A percentile compares a stretch with the other conserved stretches of the same genome.
Evolutionary conservation across 2,329 filamentous ascomycete species (phyloP).

Genomic region (Cladophialophora bantiana): DNA sequence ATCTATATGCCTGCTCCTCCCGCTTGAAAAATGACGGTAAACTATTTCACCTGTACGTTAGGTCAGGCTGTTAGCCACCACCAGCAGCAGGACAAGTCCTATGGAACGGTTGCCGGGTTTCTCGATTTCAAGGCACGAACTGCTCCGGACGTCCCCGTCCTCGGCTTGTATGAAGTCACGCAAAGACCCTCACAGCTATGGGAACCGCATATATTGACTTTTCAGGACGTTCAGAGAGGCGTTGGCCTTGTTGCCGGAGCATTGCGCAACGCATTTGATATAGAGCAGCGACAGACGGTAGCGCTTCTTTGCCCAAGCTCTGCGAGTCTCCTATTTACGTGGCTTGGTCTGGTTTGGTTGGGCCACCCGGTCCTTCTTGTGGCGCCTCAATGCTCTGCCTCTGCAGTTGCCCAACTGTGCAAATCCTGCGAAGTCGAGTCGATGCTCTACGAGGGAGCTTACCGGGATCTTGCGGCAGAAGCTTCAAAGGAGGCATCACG

Average conservation of each 20-base stretch:
- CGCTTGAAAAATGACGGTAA: conserved; percentile 40
- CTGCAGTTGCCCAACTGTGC: conserved; percentile 63
- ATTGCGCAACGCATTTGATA: conserved; percentile 23
- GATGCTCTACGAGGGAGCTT: conserved; percentile 56
- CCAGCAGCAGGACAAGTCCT: conserved; percentile 43
- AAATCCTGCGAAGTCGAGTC: conserved; percentile 50
- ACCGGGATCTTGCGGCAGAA: conserved; percentile 31
- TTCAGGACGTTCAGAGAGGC: conserved; percentile 23
- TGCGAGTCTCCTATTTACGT: conserved; percentile 64
- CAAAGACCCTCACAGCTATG: conserved; percentile 1
- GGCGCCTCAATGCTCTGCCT: conserved; percentile 58
- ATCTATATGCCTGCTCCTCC: not conserved
- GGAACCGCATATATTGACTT: conserved; percentile 27
- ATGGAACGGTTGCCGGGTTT: conserved; percentile 58
- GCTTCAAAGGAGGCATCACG: conserved; percentile 7
- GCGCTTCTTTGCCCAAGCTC: conserved; percentile 65
- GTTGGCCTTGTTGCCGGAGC: conserved; percentile 28
- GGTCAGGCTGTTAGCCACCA: conserved; percentile 59
- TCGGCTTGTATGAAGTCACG: conserved; percentile 53
- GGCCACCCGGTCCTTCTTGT: conserved; percentile 65
- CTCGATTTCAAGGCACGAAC: conserved; percentile 56
- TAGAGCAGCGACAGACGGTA: conserved; percentile 47
- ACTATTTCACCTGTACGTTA: conserved; percentile 69
- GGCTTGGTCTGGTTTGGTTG: conserved; percentile 65
- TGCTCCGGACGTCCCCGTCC: conserved; percentile 52